Conservation (phyloP, 345 rosid genomes). For the Gossypium australe region DNA sequence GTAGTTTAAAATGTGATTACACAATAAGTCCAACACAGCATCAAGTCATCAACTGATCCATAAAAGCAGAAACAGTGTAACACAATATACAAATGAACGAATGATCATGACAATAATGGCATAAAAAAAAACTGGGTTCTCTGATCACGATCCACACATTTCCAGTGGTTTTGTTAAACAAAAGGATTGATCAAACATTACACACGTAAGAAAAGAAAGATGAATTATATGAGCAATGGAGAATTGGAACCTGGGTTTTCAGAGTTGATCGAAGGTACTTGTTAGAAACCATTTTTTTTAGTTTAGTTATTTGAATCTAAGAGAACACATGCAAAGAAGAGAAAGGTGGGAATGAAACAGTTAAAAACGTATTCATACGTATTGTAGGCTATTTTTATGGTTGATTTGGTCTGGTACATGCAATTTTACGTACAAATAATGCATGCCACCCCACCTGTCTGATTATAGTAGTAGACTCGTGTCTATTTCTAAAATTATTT, state of each 20-base stretch:
- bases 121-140: background rate
- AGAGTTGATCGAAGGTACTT: background rate
- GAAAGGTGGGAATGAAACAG: background rate
- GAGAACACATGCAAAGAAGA: background rate
- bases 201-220: background rate
- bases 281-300: background rate
- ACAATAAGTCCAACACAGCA: too few species aligned
- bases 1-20: background rate
- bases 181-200: background rate
- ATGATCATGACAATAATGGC: background rate
- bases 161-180: background rate
- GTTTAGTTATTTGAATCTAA: background rate
- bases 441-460: too few species aligned
- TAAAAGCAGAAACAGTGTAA: background rate
- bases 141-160: background rate
- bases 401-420: background rate
- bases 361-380: background rate
- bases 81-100: background rate
- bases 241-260: constrained; percentile 3
- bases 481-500: too few species aligned
- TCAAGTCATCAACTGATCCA: too few species aligned
- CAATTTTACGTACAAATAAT: background rate
- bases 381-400: background rate
- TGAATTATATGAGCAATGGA: background rate
- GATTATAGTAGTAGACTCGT: too few species aligned